Evolutionary conservation across 139 green algal species (phyloP), one percentile per base, ranked within the genome.

Genomic region (Tetradesmus lagerheimii): DNA sequence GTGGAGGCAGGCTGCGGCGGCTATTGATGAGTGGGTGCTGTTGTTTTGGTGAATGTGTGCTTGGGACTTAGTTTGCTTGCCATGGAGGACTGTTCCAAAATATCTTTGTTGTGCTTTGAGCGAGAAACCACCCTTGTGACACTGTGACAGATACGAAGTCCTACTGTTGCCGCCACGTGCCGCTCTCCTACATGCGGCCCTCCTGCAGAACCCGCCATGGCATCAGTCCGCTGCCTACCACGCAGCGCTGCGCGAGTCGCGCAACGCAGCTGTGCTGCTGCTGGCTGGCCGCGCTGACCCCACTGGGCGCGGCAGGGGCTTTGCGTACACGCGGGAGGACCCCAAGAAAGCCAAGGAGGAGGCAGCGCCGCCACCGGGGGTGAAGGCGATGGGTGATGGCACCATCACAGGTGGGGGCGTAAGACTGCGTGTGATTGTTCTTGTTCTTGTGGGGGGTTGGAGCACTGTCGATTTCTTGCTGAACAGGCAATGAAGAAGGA

Each of bases 221-320:
- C 43, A 35, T 20, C 83, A 88, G 83, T 88, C 83, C 15, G 38
- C 64, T 11, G 38, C 83, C 1, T 88, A 88, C 64, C 43, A 34
- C 43, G 83, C 83, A 34, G 62, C 83, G 27, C 64, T 88, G 38
- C 25, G 64, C 14, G 83, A 88, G 62, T 43, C 38, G 3, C 62
- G 64, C 31, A 88, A 66, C 64, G 38, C 83, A 27, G 47, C 83
- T 27, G 83, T 53, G 57, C 83, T 88, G 83, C 38, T 64, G 83
- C 83, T 88, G 64, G 67, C 39, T 15, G 83, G 83, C 18, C 37
- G 83, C 3, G 83, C 37, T n/a, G 83, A 88, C 83, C 83, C 83
- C 62, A 88, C 83, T 16, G 96, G 96, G 15, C 91, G 96, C 9
- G 96, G 96, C 35, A 79, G 89, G 53, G 96, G 94, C 31, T 97